Percentiles rank a stretch among this genome's conserved stretches.
Evolutionary conservation across 2,329 filamentous ascomycete genomes (phyloP).

Genomic region (Xylariomycetidae sp.): DNA sequence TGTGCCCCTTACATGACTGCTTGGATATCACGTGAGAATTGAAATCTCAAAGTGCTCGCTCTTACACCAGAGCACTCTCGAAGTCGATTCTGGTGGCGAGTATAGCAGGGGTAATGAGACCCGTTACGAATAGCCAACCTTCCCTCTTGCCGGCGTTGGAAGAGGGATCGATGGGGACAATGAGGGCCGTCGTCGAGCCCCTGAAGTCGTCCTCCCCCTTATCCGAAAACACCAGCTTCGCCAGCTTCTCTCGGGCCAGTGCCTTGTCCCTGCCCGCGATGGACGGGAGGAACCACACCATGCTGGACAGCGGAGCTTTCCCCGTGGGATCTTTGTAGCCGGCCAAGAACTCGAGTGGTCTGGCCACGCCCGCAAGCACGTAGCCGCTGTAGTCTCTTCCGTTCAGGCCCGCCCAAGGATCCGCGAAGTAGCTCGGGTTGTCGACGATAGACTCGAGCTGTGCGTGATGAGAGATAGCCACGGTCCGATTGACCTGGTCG

Average conservation of each 20-base stretch:
- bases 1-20: too few species aligned
- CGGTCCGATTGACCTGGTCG: constrained; percentile 20
- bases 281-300: constrained; percentile 39
- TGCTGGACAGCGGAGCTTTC: constrained; percentile 31
- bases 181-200: constrained; percentile 44
- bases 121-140: constrained; percentile 55
- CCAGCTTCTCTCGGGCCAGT: constrained; percentile 34
- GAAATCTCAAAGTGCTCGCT: neutral
- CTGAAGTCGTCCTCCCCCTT: constrained; percentile 46
- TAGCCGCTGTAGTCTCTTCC: constrained; percentile 48
- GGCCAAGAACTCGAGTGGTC: constrained; percentile 31
- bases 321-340: constrained; percentile 29
- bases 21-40: too few species aligned
- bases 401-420: constrained; percentile 40
- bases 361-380: constrained; percentile 43
- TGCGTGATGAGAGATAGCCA: constrained; percentile 39
- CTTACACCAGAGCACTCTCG: constrained; percentile 10
- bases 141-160: constrained; percentile 38
- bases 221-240: constrained; percentile 48
- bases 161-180: constrained; percentile 48
- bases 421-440: constrained; percentile 54
- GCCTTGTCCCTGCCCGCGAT: constrained; percentile 8
- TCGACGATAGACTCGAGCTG: constrained; percentile 43
- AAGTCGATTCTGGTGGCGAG: constrained; percentile 51
- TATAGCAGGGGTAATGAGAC: constrained; percentile 44